These are phyloP conservation scores for Gossypium herbaceum DNA, from an alignment of 345 rosid genomes.

Conservation along the genomic window DNA sequence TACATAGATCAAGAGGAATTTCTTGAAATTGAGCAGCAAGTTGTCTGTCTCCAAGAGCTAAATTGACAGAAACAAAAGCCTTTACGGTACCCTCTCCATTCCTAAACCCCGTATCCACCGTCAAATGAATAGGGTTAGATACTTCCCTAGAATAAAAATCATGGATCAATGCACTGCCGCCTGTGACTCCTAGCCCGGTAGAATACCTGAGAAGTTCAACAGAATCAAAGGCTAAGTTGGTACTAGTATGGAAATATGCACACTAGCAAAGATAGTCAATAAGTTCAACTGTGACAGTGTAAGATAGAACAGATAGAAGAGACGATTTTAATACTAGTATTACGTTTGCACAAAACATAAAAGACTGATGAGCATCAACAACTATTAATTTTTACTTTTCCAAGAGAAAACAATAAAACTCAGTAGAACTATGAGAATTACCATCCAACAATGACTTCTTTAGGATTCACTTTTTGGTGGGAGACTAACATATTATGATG, in stretches of 20 bases:
- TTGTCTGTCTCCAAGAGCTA: slow-evolving; percentile 77
- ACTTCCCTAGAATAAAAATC: slow-evolving; percentile 90
- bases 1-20: slow-evolving; percentile 90
- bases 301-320: neutral
- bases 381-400: neutral
- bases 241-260: neutral
- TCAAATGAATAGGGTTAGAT: slow-evolving; percentile 79
- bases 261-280: neutral
- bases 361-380: neutral
- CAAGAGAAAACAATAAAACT: neutral
- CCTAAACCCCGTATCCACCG: slow-evolving; percentile 79
- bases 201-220: slow-evolving; percentile 60
- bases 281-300: neutral
- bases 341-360: neutral
- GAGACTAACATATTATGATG: slow-evolving; percentile 89
- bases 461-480: slow-evolving; percentile 86
- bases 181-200: slow-evolving; percentile 86
- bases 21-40: slow-evolving; percentile 96
- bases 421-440: slow-evolving; percentile 26
- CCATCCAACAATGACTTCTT: slow-evolving; percentile 98
- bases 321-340: neutral
- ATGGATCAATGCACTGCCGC: slow-evolving; percentile 88
- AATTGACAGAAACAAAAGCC: slow-evolving; percentile 71
- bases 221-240: neutral
- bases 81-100: slow-evolving; percentile 75